Conservation (phyloP, 2,329 filamentous ascomycete species). For the Monosporascus sp. region DNA sequence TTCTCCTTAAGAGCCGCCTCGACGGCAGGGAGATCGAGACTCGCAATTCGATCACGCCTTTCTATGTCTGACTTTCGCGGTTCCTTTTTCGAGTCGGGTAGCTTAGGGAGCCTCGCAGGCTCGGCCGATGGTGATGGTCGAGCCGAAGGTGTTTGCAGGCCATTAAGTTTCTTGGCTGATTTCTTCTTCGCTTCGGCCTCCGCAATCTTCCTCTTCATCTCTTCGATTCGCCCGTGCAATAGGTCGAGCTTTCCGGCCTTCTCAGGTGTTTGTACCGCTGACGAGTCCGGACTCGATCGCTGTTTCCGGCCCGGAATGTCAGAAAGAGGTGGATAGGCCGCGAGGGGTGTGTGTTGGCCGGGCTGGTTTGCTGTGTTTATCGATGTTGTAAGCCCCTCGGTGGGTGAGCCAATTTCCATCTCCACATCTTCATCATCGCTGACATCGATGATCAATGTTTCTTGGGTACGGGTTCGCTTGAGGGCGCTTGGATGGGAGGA, state of each 20-base stretch:
- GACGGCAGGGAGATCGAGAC: constrained; percentile 32
- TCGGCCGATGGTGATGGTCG: constrained; percentile 9
- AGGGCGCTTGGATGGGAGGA: constrained; percentile 30
- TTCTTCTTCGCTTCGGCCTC: constrained; percentile 53
- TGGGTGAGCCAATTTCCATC: constrained; percentile 59
- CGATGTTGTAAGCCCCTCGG: constrained; percentile 31
- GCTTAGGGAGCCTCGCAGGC: constrained; percentile 7
- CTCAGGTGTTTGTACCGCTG: constrained; percentile 28
- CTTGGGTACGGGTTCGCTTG: constrained; percentile 52
- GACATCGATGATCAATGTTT: constrained; percentile 71
- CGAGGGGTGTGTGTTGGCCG: constrained; percentile 33
- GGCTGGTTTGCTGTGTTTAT: constrained; percentile 25
- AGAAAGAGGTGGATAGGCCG: constrained; percentile 39
- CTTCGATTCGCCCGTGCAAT: constrained; percentile 47
- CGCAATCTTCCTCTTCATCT: constrained; percentile 54
- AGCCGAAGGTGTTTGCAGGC: constrained; percentile 14
- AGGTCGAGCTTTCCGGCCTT: constrained; percentile 21
- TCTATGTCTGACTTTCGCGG: constrained; percentile 6
- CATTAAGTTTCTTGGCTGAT: constrained; percentile 18
- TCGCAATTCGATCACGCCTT: constrained; percentile 30
- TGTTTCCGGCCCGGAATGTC: constrained; percentile 34
- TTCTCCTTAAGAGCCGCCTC: constrained; percentile 37
- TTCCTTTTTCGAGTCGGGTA: constrained; percentile 4
- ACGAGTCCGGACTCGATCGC: constrained; percentile 32
- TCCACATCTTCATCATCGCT: constrained; percentile 68